These are phyloP conservation scores for Trematosphaeria pertusa DNA, from an alignment of 2,329 filamentous ascomycete species.

Conservation along the genomic window DNA sequence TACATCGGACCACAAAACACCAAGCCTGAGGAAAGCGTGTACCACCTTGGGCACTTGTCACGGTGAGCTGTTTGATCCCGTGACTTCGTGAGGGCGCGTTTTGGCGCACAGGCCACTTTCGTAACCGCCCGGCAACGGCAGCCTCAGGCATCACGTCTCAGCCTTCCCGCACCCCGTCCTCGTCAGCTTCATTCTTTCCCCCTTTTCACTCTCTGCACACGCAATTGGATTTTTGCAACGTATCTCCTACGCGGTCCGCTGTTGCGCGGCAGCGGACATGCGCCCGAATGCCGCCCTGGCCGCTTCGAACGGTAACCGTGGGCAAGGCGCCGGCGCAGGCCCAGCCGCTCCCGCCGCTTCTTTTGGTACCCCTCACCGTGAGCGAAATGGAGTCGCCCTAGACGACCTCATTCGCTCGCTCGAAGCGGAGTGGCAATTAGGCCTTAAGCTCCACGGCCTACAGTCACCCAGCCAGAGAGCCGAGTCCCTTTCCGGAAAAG, in stretches of 20 bases:
- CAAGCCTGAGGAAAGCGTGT: no score
- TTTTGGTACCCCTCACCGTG: slow-evolving; percentile 26
- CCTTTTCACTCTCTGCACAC: background rate
- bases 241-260: no score
- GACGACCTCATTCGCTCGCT: slow-evolving; percentile 25
- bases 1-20: no score
- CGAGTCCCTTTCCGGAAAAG: slow-evolving; percentile 16
- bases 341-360: slow-evolving; percentile 17
- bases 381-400: slow-evolving; percentile 21
- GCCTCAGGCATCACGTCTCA: slow-evolving; percentile 34
- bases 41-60: no score
- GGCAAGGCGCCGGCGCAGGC: slow-evolving; percentile 13
- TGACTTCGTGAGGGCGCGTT: slow-evolving; percentile 29
- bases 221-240: no score
- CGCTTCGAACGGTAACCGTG: no score
- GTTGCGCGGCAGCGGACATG: background rate
- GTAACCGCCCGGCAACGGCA: slow-evolving; percentile 18
- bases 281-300: slow-evolving; percentile 4
- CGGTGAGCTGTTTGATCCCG: no score
- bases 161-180: slow-evolving; percentile 12
- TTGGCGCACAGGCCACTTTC: slow-evolving; percentile 20
- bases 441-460: slow-evolving; percentile 17
- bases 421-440: slow-evolving; percentile 30
- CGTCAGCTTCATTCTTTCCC: background rate
- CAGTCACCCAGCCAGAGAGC: slow-evolving; percentile 26